Evolutionary conservation across 345 rosid genomes (phyloP).

Genomic region (Firmiana major): DNA sequence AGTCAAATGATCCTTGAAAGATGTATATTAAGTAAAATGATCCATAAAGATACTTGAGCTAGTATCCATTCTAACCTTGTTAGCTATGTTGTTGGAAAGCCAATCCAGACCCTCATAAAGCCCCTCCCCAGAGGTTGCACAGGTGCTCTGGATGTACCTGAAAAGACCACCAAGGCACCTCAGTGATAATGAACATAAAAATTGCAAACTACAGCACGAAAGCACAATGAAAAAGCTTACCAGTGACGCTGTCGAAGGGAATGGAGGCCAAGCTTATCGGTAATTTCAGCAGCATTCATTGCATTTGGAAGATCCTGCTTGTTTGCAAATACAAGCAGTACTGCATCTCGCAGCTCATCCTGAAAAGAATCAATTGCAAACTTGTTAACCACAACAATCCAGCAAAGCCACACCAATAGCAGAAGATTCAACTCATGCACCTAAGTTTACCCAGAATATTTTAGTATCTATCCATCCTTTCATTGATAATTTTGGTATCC

Average conservation of each 20-base stretch:
- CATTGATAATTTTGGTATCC: neutral
- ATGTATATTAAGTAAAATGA: neutral
- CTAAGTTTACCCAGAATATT: neutral
- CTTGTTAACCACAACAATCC: neutral
- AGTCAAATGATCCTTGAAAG: neutral
- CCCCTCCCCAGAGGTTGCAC: conserved; percentile 90
- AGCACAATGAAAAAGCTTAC: conserved; percentile 24
- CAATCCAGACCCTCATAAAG: conserved; percentile 87
- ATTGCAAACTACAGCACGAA: neutral
- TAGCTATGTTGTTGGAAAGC: conserved; percentile 87
- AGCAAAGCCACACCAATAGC: neutral
- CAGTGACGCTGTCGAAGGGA: conserved; percentile 68
- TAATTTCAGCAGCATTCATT: conserved; percentile 90
- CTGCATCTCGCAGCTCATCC: conserved; percentile 93
- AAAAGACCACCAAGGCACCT: conserved; percentile 3
- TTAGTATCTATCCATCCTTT: neutral
- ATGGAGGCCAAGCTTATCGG: conserved; percentile 72
- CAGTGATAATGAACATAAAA: neutral
- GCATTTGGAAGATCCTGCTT: conserved; percentile 95
- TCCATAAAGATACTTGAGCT: neutral
- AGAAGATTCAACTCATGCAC: neutral
- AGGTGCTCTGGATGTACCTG: conserved; percentile 96
- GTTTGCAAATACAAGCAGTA: conserved; percentile 86
- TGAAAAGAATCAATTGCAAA: conserved; percentile 22
- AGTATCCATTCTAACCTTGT: conserved; percentile 43